Evolutionary conservation across 225 moss, liverwort and hornwort species (phyloP), one percentile per base, ranked within the genome.

Genomic region (Marchantia polymorpha): DNA sequence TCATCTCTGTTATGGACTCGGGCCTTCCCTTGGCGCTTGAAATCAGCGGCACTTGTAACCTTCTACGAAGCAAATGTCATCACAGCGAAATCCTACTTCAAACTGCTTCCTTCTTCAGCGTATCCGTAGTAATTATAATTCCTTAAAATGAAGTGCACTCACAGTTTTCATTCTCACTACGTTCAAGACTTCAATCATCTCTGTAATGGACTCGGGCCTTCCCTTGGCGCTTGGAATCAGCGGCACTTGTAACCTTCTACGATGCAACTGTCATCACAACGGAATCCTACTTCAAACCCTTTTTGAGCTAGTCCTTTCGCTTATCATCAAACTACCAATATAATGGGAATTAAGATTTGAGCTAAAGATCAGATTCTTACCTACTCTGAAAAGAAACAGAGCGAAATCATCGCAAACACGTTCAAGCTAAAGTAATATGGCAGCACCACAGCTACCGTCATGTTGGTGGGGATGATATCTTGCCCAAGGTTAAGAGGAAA

Each of bases 361-460:
- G 39, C 39, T 39, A 39, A 39, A 0, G 19, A 51, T 10, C 72
- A 72, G 2, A 16, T 22, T 39, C 54, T 31, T 87, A 94, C 94
- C 94, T 59, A 80, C 85, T 52, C 71, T 85, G 67, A 89, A 86
- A 72, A 94, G 86, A 3, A 87, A 84, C 54, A 73, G 81, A 20
- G 94, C 94, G n/a, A 92, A 69, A 88, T 87, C 49, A 94, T 82
- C 58, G 92, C 89, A 80, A 92, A 94, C 59, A 91, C 83, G 78
- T 92, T 89, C 72, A 94, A 84, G 12, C 92, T 92, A 85, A 94
- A 82, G 20, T 90, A 94, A 74, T 92, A 91, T 20, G 94, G 87
- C 59, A 56, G 48, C 22, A 89, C 87, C 48, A 91, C 92, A 6
- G 94, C 94, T 10, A 86, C 87, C 55, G 92, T 83, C 19, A 94